Evolutionary conservation across 805 yeast species (phyloP), one percentile per base, ranked within the genome.

Genomic region (Yamadazyma ubonensis): DNA sequence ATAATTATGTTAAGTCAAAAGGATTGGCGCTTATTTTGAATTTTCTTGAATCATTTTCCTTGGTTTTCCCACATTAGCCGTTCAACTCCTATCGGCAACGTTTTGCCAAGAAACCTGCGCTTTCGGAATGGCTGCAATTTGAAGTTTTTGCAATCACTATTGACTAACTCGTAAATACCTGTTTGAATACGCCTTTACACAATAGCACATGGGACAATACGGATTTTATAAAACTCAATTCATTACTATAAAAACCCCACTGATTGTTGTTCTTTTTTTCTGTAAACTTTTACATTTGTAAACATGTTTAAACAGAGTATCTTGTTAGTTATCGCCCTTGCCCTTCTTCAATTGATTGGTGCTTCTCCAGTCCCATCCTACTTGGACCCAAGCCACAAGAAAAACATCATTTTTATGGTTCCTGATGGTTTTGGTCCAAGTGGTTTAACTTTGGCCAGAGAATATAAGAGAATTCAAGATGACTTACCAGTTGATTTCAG

Each of bases 391-490:
- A 28, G 36, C n/a, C 45, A 44, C 43, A 86, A 85, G 69, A 81
- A 78, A 54, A 88, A 88, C 53, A 75, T 89, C 41, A 83, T 88
- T 38, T 86, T 88, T 68, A 80, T 88, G 78, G 96, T 88, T 23
- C 83, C 95, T 3, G 96, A 88, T 61, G 96, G 96, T n/a, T 87
- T 88, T 83, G 96, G 96, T 0, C 96, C 96, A 3, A 83, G 95
- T 0, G 83, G 95, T 2, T 63, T 88, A 42, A 82, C 93, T 2
- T 63, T 88, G 58, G 81, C 96, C 1, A 74, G 96, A 45, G 78
- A 85, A 16, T 89, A 77, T 66, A 74, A 74, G 43, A 95, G 88
- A 57, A 67, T 61, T 53, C 63, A 79, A 40, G 81, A 80, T 44
- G 57, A 59, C 5, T 70, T 86, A 40, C 61, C 75, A 3, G 61